Evolutionary conservation across 495 filamentous ascomycete genomes (phyloP).

Genomic region (Cairneyella variabilis): DNA sequence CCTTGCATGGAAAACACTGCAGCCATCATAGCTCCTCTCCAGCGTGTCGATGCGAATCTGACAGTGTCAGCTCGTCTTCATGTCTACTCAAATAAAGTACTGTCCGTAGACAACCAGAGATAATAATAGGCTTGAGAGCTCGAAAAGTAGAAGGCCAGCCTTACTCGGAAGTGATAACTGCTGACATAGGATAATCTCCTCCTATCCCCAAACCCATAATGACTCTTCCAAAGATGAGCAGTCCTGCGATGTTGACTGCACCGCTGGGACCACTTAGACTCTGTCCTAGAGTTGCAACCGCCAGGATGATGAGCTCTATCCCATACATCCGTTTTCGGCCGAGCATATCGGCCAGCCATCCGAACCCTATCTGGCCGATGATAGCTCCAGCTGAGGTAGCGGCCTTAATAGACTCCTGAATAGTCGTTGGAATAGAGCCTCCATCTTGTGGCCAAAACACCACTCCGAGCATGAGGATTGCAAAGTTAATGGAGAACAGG

Average conservation of each 20-base stretch:
- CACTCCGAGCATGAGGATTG: slow-evolving; percentile 67
- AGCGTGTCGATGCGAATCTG: slow-evolving; percentile 63
- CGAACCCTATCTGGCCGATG: slow-evolving; percentile 76
- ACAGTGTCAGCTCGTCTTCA: neutral
- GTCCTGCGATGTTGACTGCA: slow-evolving; percentile 64
- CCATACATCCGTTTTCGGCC: slow-evolving; percentile 78
- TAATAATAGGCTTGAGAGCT: neutral
- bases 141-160: neutral
- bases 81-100: neutral
- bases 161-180: slow-evolving; percentile 73
- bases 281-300: slow-evolving; percentile 74
- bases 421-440: neutral
- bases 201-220: slow-evolving; percentile 81
- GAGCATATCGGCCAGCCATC: slow-evolving; percentile 70
- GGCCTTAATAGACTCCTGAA: slow-evolving; percentile 60
- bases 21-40: slow-evolving; percentile 76
- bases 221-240: slow-evolving; percentile 84
- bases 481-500: slow-evolving; percentile 73
- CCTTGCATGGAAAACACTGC: slow-evolving; percentile 81
- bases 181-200: slow-evolving; percentile 79
- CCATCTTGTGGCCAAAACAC: slow-evolving; percentile 73
- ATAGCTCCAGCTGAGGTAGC: slow-evolving; percentile 82
- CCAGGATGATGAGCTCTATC: slow-evolving; percentile 80
- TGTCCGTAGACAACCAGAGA: neutral
- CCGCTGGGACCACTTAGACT: slow-evolving; percentile 60